A percentile compares a stretch with the other conserved stretches of the same genome.
Evolutionary conservation across 2,329 filamentous ascomycete species (phyloP).

Genomic region (Trichoderma semiorbis): DNA sequence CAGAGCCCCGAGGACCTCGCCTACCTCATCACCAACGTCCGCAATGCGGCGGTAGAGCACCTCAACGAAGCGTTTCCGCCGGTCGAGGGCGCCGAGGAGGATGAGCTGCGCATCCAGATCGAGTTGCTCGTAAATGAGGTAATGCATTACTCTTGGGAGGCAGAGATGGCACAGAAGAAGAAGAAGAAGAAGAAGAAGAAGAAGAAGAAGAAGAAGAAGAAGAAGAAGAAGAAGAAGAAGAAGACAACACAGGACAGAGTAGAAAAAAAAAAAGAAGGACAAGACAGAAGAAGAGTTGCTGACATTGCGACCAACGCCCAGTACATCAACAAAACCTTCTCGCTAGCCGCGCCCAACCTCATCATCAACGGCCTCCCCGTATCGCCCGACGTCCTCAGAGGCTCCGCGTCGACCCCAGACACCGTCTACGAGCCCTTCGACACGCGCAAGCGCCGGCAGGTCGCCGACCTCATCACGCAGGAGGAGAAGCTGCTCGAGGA

Average conservation of each 20-base stretch:
- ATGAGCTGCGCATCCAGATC: constrained; percentile 56
- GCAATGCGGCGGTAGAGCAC: constrained; percentile 63
- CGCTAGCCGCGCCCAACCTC: constrained; percentile 56
- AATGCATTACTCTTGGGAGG: not conserved
- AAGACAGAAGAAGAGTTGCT: not conserved
- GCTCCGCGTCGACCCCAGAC: constrained; percentile 24
- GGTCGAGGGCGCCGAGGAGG: constrained; percentile 49
- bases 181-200: not conserved
- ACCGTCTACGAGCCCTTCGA: constrained; percentile 58
- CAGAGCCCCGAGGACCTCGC: constrained; percentile 70
- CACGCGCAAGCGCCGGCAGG: constrained; percentile 53
- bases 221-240: not conserved
- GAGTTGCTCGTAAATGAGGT: constrained; percentile 60
- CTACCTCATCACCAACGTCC: constrained; percentile 67
- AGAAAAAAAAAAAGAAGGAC: not conserved
- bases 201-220: no score
- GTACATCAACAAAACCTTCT: constrained; percentile 62
- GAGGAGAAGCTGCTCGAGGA: constrained; percentile 63
- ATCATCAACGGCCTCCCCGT: constrained; percentile 60
- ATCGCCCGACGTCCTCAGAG: constrained; percentile 39
- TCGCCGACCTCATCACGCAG: constrained; percentile 58
- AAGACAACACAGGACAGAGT: not conserved
- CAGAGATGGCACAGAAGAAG: not conserved
- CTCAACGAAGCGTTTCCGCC: constrained; percentile 67
- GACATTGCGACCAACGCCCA: constrained; percentile 27